Evolutionary conservation across 164 flowering plant genomes (phyloP).

Genomic region (Magnolia changhungtana): DNA sequence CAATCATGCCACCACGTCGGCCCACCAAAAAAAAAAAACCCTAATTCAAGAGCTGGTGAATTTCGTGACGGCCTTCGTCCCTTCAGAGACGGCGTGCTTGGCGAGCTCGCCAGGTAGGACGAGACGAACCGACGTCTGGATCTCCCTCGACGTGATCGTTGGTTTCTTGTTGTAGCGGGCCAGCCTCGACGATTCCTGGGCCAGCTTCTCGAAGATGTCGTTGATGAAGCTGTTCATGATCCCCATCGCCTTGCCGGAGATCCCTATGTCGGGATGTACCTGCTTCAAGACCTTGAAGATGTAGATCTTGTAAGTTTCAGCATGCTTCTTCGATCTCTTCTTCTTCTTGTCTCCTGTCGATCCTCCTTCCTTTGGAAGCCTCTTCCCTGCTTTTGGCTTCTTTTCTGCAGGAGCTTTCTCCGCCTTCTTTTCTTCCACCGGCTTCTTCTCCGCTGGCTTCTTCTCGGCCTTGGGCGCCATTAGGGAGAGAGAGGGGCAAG

Average conservation of each 20-base stretch:
- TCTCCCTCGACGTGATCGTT: slow-evolving; percentile 22
- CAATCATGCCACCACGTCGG: background rate
- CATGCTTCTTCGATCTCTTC: slow-evolving; percentile 12
- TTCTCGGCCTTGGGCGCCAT: slow-evolving; percentile 24
- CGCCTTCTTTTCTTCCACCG: slow-evolving; percentile 19
- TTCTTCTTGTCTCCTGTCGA: slow-evolving; percentile 12
- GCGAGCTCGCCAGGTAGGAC: slow-evolving; percentile 21
- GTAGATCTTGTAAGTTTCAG: slow-evolving; percentile 25
- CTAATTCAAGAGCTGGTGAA: slow-evolving; percentile 18
- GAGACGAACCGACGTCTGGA: slow-evolving; percentile 18
- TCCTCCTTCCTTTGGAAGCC: slow-evolving; percentile 10
- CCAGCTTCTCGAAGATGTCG: slow-evolving; percentile 25
- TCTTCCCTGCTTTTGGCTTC: slow-evolving; percentile 17
- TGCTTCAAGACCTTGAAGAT: slow-evolving; percentile 26
- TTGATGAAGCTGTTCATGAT: slow-evolving; percentile 25
- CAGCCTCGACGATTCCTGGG: slow-evolving; percentile 19
- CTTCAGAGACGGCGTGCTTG: slow-evolving; percentile 22
- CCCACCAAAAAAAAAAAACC: background rate
- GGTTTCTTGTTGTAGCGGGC: slow-evolving; percentile 26
- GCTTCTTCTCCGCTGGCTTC: slow-evolving; percentile 28
- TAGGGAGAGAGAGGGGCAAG: background rate
- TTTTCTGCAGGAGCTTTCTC: slow-evolving; percentile 12
- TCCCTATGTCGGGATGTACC: slow-evolving; percentile 22
- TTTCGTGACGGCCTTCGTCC: slow-evolving; percentile 21
- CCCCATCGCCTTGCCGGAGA: slow-evolving; percentile 26